Evolutionary conservation across 257 asterid genomes (phyloP).

Genomic region (Nicotiana knightiana): DNA sequence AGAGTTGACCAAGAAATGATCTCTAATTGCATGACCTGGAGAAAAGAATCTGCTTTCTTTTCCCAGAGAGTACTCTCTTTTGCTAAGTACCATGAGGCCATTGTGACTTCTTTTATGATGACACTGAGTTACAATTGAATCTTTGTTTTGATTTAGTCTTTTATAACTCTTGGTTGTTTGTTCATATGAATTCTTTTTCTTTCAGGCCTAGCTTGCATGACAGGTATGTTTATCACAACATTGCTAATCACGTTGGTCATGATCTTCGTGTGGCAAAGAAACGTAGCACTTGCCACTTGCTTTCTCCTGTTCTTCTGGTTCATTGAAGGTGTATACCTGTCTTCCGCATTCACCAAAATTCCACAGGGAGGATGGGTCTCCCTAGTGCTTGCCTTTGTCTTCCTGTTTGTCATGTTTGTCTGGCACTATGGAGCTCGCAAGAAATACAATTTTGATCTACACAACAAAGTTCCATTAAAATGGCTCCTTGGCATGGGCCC

Average conservation of each 20-base stretch:
- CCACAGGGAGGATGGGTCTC: conserved; percentile 38
- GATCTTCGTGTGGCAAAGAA: conserved; percentile 31
- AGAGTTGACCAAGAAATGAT: not conserved
- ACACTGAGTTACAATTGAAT: not conserved
- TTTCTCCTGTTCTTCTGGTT: conserved; percentile 31
- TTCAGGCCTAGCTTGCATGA: conserved; percentile 29
- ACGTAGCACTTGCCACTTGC: conserved; percentile 11
- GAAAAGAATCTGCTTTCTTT: not conserved
- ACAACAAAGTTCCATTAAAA: conserved; percentile 44
- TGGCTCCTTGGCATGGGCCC: conserved; percentile 49
- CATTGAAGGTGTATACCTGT: conserved; percentile 31
- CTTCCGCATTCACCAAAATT: conserved; percentile 29
- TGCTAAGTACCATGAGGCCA: not conserved
- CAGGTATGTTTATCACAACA: conserved; percentile 36
- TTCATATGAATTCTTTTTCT: not conserved
- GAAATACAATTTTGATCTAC: conserved; percentile 29
- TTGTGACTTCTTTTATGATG: not conserved
- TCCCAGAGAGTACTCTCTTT: not conserved
- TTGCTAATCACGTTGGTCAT: conserved; percentile 35
- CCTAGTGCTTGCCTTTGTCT: conserved; percentile 22
- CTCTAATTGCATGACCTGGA: not conserved
- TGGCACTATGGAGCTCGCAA: conserved; percentile 38
- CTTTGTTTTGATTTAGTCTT: not conserved
- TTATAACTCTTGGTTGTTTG: not conserved
- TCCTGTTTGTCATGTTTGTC: conserved; percentile 26